Base-by-base conservation (phyloP, 768 basidiomycete genomes). In the Mycena amicta region DNA sequence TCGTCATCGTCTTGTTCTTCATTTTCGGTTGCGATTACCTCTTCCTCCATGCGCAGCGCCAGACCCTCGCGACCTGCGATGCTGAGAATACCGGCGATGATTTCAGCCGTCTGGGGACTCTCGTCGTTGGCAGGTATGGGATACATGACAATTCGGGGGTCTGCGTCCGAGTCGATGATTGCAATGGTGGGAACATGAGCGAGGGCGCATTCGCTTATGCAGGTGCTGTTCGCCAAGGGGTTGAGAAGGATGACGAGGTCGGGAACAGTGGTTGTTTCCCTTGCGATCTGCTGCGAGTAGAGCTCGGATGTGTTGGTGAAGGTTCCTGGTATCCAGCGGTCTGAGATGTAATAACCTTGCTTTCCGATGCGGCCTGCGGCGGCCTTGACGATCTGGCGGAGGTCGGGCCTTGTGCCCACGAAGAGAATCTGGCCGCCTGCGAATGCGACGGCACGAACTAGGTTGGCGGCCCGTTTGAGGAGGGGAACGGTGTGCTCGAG, bases 91-190 rank as follows among this genome's bases (percentile, higher is more conserved):
- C 96, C 96, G 1, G 89, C 86, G 56, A 99, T 83, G 40, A 99
- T 77, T 67, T 98, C 96, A 43, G 93, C 93, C 16, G 95, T 90
- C 46, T 95, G 84, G 11, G 89, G 82, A 68, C 86, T 93, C 75
- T 99, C 97, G 75, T 96, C 93, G 72, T 98, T 99, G n/a, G 93
- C 95, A 0, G 95, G 95, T 68, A 99, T 98, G 41, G 97, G 90
- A 72, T 97, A 98, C 83, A 98, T 97, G 61, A 99, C 95, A 37
- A 94, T 81, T 25, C 97, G 87, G 4, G 97, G 97, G 75, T 99
- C 97, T 41, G 87, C 90, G 70, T 99, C 94, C 22, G 95, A 93
- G 74, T 99, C 97, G 53, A 95, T 85, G 59, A 98, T 87, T 30
- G 89, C 97, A 59, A 98, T 87, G 1, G 97, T 98, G 0, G 97